phyloP scores from a whole-genome alignment of 2,329 filamentous ascomycete species.

The Clathrospora elynae region DNA sequence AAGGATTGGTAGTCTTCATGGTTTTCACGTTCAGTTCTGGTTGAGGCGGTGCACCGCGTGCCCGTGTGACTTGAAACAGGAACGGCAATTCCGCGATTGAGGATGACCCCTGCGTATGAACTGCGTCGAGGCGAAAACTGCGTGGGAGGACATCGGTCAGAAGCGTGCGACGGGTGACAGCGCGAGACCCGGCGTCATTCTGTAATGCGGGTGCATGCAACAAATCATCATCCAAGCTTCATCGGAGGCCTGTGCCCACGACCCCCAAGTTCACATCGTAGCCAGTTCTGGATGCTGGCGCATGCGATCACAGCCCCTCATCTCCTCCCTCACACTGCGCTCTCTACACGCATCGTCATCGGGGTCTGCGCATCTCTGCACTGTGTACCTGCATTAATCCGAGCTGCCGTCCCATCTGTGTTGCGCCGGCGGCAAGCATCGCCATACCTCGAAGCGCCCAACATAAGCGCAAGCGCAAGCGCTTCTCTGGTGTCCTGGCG shows the following conservation, averaged over 20 bases:
- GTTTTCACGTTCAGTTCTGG: too few relatives aligned
- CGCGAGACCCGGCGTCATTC: not conserved
- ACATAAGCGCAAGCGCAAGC: slow-evolving; percentile 11
- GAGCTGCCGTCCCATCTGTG: slow-evolving; percentile 18
- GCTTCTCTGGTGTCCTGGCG: slow-evolving; percentile 8
- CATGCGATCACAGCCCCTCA: slow-evolving; percentile 8
- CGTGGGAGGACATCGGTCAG: slow-evolving; percentile 1
- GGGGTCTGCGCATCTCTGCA: slow-evolving; percentile 3
- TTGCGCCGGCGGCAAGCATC: slow-evolving; percentile 20
- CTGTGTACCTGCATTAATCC: slow-evolving; percentile 14
- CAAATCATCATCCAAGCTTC: slow-evolving; percentile 11
- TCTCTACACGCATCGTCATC: not conserved
- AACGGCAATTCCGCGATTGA: not conserved
- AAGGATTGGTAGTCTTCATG: too few relatives aligned
- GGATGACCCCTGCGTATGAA: not conserved
- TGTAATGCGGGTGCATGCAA: slow-evolving; percentile 6
- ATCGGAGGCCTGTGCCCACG: slow-evolving; percentile 2
- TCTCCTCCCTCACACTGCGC: slow-evolving; percentile 1
- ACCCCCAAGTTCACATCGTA: slow-evolving; percentile 6
- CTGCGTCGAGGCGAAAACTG: slow-evolving; percentile 2
- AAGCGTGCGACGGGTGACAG: slow-evolving; percentile 11
- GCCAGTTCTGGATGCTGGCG: slow-evolving; percentile 12
- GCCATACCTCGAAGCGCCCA: slow-evolving; percentile 21
- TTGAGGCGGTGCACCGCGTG: slow-evolving; percentile 11
- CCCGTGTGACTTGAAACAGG: slow-evolving; percentile 8